These are phyloP conservation scores for Exutisphaerella laricina DNA, from an alignment of 2,329 filamentous ascomycete genomes.

Conservation along the genomic window DNA sequence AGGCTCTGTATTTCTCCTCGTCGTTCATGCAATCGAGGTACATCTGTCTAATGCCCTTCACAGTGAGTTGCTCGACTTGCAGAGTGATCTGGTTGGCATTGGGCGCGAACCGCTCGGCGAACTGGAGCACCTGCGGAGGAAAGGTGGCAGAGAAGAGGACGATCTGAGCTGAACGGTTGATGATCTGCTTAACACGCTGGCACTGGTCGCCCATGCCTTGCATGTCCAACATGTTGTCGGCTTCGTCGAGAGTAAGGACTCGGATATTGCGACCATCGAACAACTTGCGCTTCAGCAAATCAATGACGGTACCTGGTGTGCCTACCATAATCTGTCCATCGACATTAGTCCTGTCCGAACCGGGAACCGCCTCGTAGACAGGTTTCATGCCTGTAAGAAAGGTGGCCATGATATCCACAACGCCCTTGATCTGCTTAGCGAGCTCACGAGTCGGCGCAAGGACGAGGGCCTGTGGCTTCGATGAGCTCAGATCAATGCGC, in stretches of 20 bases:
- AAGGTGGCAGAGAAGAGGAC: slow-evolving; percentile 95
- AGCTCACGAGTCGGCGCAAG: slow-evolving; percentile 91
- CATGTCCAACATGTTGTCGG: slow-evolving; percentile 97
- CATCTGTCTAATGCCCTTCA: slow-evolving; percentile 95
- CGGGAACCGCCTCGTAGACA: slow-evolving; percentile 75
- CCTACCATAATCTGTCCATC: slow-evolving; percentile 79
- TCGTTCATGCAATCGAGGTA: slow-evolving; percentile 88
- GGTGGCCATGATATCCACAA: slow-evolving; percentile 75
- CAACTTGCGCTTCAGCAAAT: slow-evolving; percentile 71
- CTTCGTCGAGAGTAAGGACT: slow-evolving; percentile 89
- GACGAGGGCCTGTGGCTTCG: slow-evolving; percentile 76
- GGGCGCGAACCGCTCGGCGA: slow-evolving; percentile 78
- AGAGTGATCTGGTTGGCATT: slow-evolving; percentile 81
- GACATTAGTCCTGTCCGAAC: slow-evolving; percentile 58
- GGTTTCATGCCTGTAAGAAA: slow-evolving; percentile 65
- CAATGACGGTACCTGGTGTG: slow-evolving; percentile 88
- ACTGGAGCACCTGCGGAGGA: slow-evolving; percentile 76
- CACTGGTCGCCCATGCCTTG: slow-evolving; percentile 95
- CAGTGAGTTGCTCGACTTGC: slow-evolving; percentile 84
- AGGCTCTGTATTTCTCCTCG: slow-evolving; percentile 75
- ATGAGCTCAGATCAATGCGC: slow-evolving; percentile 68
- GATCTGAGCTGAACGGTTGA: slow-evolving; percentile 72
- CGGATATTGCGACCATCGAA: slow-evolving; percentile 68
- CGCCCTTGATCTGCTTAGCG: slow-evolving; percentile 86
- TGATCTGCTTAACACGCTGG: slow-evolving; percentile 72